Conservation (phyloP, 495 filamentous ascomycete genomes). For the Penicillium lividum region DNA sequence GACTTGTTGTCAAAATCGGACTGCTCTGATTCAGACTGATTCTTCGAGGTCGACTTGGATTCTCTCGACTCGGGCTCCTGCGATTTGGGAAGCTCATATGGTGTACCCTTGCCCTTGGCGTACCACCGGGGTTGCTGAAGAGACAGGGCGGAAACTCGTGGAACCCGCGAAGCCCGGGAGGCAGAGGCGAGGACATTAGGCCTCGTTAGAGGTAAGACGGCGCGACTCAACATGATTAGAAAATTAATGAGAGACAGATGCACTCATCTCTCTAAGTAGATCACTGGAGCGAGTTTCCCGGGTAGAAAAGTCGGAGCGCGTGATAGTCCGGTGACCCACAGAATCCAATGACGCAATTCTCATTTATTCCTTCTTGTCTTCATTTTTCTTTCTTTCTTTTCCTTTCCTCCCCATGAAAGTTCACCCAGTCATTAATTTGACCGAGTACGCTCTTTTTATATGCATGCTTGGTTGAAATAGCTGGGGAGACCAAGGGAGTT, state of each 20-base stretch:
- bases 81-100: conserved; percentile 46
- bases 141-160: conserved; percentile 37
- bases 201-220: conserved; percentile 49
- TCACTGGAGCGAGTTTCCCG: conserved; percentile 20
- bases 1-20: conserved; percentile 46
- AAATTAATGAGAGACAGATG: conserved; percentile 21
- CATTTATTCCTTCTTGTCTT: conserved; percentile 22
- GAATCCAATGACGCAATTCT: conserved; percentile 28
- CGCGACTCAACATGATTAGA: conserved; percentile 48
- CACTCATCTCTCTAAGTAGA: conserved; percentile 29
- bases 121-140: conserved; percentile 45
- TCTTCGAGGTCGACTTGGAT: conserved; percentile 26
- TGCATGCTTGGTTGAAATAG: conserved; percentile 65
- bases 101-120: conserved; percentile 50
- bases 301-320: conserved; percentile 37
- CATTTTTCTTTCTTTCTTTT: conserved; percentile 13
- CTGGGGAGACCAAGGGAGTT: conserved; percentile 63
- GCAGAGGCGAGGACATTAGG: conserved; percentile 42
- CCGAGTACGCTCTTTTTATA: conserved; percentile 46
- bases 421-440: conserved; percentile 69
- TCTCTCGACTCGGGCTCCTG: conserved; percentile 27
- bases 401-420: conserved; percentile 55
- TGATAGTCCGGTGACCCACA: conserved; percentile 24
- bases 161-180: conserved; percentile 38
- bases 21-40: conserved; percentile 43